Evolutionary conservation across 352 stramenopile species (phyloP).

Genomic region (Phytophthora tubulina): DNA sequence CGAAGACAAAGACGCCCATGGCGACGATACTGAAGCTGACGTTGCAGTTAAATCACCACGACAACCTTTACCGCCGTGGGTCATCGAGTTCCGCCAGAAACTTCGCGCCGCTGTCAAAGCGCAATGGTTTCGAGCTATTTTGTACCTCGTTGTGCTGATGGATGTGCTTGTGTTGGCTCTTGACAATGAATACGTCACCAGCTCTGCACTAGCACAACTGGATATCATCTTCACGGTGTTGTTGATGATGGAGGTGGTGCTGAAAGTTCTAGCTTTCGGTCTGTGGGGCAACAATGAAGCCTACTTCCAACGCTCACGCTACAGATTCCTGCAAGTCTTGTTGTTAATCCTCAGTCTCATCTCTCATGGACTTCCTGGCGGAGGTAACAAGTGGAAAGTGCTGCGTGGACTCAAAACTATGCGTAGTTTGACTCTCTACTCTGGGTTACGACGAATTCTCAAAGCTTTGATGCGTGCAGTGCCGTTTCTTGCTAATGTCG

Average conservation of each 20-base stretch:
- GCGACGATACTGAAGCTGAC: neutral
- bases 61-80: conserved; percentile 26
- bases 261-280: conserved; percentile 70
- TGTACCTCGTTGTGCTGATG: conserved; percentile 58
- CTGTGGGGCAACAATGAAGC: conserved; percentile 51
- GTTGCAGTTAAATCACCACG: conserved; percentile 19
- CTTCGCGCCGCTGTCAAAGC: conserved; percentile 56
- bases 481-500: conserved; percentile 82
- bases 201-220: conserved; percentile 39
- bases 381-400: conserved; percentile 50
- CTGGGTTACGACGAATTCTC: conserved; percentile 72
- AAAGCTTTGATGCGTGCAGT: conserved; percentile 71
- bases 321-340: conserved; percentile 62
- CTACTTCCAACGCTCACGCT: conserved; percentile 62
- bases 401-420: conserved; percentile 75
- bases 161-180: conserved; percentile 70
- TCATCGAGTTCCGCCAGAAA: conserved; percentile 34
- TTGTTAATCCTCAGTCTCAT: conserved; percentile 62
- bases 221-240: conserved; percentile 74
- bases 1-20: conserved; percentile 18
- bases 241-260: conserved; percentile 61
- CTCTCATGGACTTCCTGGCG: conserved; percentile 44
- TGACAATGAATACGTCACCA: conserved; percentile 58
- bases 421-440: conserved; percentile 71
- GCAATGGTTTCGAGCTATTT: conserved; percentile 48